Evolutionary conservation across 441 rosid genomes (phyloP), one percentile per base, ranked within the genome.

Genomic region (Gossypium schwendimanii): DNA sequence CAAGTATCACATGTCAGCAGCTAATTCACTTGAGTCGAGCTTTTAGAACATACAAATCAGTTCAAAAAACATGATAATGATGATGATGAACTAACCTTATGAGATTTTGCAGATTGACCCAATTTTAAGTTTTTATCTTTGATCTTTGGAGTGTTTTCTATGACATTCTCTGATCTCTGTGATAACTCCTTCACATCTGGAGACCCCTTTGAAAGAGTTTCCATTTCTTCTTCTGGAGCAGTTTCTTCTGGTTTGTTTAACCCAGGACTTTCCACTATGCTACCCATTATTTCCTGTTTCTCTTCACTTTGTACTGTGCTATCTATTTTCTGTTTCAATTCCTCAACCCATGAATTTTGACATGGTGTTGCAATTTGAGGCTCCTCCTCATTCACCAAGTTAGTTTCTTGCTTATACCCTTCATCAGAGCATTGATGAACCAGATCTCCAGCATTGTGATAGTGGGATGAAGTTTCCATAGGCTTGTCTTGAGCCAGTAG

Each of bases 401-500:
- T 77, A 62, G 55, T 77, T 74, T 81, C 91, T 69, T 78, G 83
- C 71, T 70, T 77, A 73, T 54, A 79, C 31, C 68, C 86, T 78
- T 80, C 85, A 81, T 61, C 83, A 75, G 84, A 79, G 55, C 59
- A 76, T 70, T 69, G 53, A 70, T 50, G 77, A 72, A 74, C 77
- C 61, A 73, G 59, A 78, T 86, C 91, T 80, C 74, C 82, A 55
- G 31, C 63, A 54, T 63, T 80, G 15, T 64, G 75, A 61, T 74
- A 65, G n/a, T 75, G 53, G 11, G 87, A 75, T 78, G 54, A 75
- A 50, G 73, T 74, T 55, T 85, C 94, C 81, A 81, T 74, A 62
- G 70, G 84, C 80, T 81, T 89, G 85, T 89, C 91, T 85, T 87
- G 91, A 74, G 85, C 89, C 80, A 83, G 68, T 45, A 86, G 81